Conservation (phyloP, 176 grass and related monocot species). For the Musa itinerans region DNA sequence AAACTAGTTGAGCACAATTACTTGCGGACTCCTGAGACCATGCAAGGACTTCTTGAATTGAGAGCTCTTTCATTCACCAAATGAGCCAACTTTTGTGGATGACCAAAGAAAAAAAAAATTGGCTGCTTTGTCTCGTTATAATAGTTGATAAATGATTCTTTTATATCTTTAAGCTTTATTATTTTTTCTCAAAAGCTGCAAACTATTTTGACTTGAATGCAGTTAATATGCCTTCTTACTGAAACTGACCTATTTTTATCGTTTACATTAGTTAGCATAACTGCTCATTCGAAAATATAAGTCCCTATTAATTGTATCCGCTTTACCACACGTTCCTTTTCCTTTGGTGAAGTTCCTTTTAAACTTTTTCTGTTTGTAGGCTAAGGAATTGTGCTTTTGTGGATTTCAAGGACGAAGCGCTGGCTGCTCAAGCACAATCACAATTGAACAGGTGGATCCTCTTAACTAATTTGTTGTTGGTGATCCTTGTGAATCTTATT, state of each 20-base stretch:
- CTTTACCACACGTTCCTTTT: conserved; percentile 14
- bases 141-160: too few species aligned
- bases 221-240: neutral
- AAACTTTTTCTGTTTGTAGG: conserved; percentile 23
- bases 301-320: neutral
- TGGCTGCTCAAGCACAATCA: conserved; percentile 59
- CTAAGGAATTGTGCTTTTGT: conserved; percentile 89
- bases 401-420: conserved; percentile 67
- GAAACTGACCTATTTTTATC: neutral
- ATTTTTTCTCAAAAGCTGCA: too few species aligned
- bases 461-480: neutral
- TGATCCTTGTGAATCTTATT: neutral
- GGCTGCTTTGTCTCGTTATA: too few species aligned
- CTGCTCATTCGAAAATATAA: neutral
- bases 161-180: too few species aligned
- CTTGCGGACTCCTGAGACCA: too few species aligned
- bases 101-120: too few species aligned
- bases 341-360: neutral
- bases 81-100: too few species aligned
- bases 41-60: too few species aligned
- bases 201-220: too few species aligned
- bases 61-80: too few species aligned
- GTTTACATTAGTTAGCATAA: neutral
- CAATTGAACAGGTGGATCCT: conserved; percentile 58
- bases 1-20: too few species aligned